A percentile compares a stretch with the other conserved stretches of the same genome.
Conservation (phyloP, 2,329 filamentous ascomycete species). For the Calonectria henricotiae region DNA sequence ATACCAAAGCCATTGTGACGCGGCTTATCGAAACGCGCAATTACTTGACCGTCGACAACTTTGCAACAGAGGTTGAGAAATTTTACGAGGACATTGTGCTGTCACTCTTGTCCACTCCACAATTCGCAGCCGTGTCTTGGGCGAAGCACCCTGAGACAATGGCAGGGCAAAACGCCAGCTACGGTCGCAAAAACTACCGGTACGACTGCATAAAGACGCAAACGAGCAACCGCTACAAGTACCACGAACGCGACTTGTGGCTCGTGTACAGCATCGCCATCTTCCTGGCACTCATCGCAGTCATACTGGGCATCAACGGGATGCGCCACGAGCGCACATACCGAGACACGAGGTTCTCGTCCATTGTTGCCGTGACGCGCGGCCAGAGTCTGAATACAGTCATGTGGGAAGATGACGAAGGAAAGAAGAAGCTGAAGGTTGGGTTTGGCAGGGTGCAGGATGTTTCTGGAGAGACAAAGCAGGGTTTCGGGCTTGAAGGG, state of each 20-base stretch:
- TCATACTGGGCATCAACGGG: conserved; percentile 42
- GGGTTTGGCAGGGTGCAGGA: conserved; percentile 46
- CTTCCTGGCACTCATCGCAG: conserved; percentile 41
- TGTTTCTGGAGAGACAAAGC: background rate
- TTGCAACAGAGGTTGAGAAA: conserved; percentile 37
- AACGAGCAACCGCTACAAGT: conserved; percentile 40
- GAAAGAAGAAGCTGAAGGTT: conserved; percentile 40
- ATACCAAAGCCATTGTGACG: conserved; percentile 38
- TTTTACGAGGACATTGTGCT: conserved; percentile 48
- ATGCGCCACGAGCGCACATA: conserved; percentile 44
- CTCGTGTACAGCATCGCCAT: conserved; percentile 47
- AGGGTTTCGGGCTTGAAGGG: conserved; percentile 7
- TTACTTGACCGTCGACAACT: conserved; percentile 39
- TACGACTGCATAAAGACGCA: conserved; percentile 41
- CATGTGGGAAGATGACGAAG: conserved; percentile 39
- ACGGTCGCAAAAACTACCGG: conserved; percentile 6
- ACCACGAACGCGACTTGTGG: conserved; percentile 42
- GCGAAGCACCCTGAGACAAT: conserved; percentile 35
- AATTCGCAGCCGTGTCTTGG: conserved; percentile 48
- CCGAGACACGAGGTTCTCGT: conserved; percentile 46
- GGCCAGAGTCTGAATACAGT: conserved; percentile 44
- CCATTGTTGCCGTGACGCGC: conserved; percentile 48
- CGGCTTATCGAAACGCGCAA: conserved; percentile 45
- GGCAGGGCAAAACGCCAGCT: conserved; percentile 23
- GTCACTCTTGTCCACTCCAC: conserved; percentile 48